Conservation (phyloP, 139 green algal species). For the Nannochloris sp. region DNA sequence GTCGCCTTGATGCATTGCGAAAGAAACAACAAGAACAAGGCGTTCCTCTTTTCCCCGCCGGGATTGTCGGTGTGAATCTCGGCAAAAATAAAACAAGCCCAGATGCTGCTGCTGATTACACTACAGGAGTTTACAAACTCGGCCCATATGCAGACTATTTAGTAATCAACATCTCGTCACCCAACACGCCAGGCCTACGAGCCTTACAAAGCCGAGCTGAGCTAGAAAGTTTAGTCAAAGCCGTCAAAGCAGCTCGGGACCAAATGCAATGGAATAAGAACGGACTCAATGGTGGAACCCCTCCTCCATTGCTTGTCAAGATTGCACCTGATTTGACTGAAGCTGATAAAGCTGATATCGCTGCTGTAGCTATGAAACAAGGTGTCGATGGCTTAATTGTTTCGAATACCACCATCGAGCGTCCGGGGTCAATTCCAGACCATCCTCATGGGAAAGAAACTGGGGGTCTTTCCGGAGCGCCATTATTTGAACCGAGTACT, state of each 20-base stretch:
- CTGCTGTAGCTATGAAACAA: constrained; percentile 52
- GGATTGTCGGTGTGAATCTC: constrained; percentile 88
- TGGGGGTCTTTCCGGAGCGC: constrained; percentile 81
- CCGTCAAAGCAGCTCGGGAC: constrained; percentile 54
- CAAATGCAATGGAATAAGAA: constrained; percentile 28
- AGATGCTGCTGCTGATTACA: constrained; percentile 81
- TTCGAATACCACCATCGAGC: constrained; percentile 85
- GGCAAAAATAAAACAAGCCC: constrained; percentile 96
- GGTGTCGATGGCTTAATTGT: constrained; percentile 86
- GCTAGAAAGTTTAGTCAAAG: constrained; percentile 66
- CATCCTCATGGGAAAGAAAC: constrained; percentile 41
- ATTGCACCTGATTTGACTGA: constrained; percentile 86
- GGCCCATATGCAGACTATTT: constrained; percentile 82
- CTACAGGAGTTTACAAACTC: constrained; percentile 58
- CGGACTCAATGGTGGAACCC: no score
- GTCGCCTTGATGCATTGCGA: constrained; percentile 52
- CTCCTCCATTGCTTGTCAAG: constrained; percentile 87
- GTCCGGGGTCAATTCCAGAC: constrained; percentile 51
- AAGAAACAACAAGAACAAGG: background rate
- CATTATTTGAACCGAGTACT: constrained; percentile 76
- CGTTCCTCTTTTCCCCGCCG: constrained; percentile 5
- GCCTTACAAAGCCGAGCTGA: constrained; percentile 73
- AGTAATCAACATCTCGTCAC: constrained; percentile 97
- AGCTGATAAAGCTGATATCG: constrained; percentile 81
- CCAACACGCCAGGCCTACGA: constrained; percentile 93